Conservation (phyloP, 2,329 filamentous ascomycete species). For the Phaeosphaeria sp. region DNA sequence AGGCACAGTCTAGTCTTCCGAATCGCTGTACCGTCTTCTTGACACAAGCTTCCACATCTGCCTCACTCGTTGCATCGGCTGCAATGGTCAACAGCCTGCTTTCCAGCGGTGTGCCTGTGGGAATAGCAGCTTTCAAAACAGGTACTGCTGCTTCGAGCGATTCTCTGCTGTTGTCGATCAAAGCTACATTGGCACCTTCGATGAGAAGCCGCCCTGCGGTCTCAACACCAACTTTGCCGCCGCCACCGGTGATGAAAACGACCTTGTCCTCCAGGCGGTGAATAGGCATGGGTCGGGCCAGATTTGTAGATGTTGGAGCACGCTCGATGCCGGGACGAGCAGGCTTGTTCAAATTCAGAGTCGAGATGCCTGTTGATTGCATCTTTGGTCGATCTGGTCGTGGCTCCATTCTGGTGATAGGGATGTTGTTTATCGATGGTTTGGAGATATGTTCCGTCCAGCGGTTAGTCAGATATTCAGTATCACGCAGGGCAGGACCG, state of each 20-base stretch:
- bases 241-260: conserved; percentile 43
- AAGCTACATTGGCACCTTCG: conserved; percentile 47
- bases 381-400: not conserved
- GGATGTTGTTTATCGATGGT: not conserved
- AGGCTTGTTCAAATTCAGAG: conserved; percentile 31
- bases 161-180: conserved; percentile 43
- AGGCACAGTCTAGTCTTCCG: conserved; percentile 33
- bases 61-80: conserved; percentile 45
- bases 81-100: conserved; percentile 39
- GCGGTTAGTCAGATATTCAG: conserved; percentile 8
- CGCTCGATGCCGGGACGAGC: conserved; percentile 32
- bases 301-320: conserved; percentile 34
- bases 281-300: conserved; percentile 34
- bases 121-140: conserved; percentile 30
- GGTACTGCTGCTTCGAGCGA: conserved; percentile 35
- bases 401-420: not conserved
- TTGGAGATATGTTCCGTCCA: conserved; percentile 10
- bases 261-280: conserved; percentile 41
- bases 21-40: conserved; percentile 36
- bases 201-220: conserved; percentile 44
- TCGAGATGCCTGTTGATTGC: conserved; percentile 23
- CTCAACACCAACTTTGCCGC: conserved; percentile 43
- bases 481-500: not conserved
- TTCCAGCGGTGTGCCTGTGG: conserved; percentile 31
- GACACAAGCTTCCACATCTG: conserved; percentile 33